Evolutionary conservation across 106 monocot species (phyloP).

Genomic region (Platanthera guangdongensis): DNA sequence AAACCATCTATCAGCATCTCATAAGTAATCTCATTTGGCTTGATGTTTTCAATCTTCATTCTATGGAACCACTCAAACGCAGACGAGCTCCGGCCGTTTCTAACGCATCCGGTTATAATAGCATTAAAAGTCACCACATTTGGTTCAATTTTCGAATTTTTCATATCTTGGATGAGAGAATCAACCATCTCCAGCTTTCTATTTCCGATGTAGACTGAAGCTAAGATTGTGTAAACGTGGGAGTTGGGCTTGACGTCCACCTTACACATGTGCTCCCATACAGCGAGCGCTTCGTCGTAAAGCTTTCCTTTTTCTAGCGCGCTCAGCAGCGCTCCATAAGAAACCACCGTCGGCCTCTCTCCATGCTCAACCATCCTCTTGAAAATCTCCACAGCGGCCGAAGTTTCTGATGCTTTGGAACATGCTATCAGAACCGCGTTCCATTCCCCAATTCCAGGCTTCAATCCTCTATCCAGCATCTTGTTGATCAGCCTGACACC

Average conservation of each 20-base stretch:
- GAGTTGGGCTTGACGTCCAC: conserved; percentile 68
- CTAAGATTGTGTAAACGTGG: conserved; percentile 80
- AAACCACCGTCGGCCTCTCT: conserved; percentile 60
- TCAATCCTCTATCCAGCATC: conserved; percentile 80
- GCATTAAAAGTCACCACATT: conserved; percentile 85
- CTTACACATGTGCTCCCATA: conserved; percentile 93
- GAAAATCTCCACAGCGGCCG: conserved; percentile 75
- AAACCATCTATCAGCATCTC: conserved; percentile 72
- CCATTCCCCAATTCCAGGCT: conserved; percentile 67
- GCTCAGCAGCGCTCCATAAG: conserved; percentile 85
- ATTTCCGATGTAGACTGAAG: conserved; percentile 59
- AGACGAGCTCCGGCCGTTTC: conserved; percentile 35
- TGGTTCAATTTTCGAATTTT: conserved; percentile 41
- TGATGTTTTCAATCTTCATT: conserved; percentile 61
- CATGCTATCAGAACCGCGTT: conserved; percentile 91
- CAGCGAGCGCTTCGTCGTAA: conserved; percentile 75
- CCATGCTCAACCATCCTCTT: conserved; percentile 75
- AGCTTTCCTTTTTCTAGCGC: conserved; percentile 87
- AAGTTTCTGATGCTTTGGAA: conserved; percentile 81
- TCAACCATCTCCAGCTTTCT: conserved; percentile 58
- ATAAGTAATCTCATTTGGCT: conserved; percentile 80
- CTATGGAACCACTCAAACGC: conserved; percentile 88
- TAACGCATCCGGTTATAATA: conserved; percentile 72
- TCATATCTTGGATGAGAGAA: conserved; percentile 53
- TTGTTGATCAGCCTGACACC: conserved; percentile 73